These are phyloP conservation scores for Ascoidea tarda DNA, from an alignment of 805 yeast genomes.

Conservation along the genomic window DNA sequence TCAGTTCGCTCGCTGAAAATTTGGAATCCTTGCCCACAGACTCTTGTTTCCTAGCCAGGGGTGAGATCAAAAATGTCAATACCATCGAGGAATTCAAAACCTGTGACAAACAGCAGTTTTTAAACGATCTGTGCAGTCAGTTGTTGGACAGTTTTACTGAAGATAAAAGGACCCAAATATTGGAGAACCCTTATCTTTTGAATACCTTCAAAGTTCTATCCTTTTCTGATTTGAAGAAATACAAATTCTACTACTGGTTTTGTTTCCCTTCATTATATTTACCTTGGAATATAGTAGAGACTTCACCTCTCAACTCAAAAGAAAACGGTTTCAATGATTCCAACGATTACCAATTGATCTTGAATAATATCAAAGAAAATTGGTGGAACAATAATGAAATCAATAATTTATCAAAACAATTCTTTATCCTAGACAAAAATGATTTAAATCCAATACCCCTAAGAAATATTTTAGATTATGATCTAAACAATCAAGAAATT, in stretches of 20 bases:
- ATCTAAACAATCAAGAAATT: constrained; percentile 8
- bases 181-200: constrained; percentile 26
- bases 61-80: constrained; percentile 47
- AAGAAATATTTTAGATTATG: constrained; percentile 11
- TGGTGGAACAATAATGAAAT: constrained; percentile 6
- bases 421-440: constrained; percentile 17
- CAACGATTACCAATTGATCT: constrained; percentile 2
- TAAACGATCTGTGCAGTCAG: constrained; percentile 18
- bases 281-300: constrained; percentile 25
- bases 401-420: constrained; percentile 11
- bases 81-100: constrained; percentile 76
- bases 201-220: constrained; percentile 38
- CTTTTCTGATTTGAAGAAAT: constrained; percentile 83
- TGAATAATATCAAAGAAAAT: constrained; percentile 9
- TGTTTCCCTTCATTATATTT: constrained; percentile 56
- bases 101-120: constrained; percentile 44
- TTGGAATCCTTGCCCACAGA: constrained; percentile 8
- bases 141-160: constrained; percentile 20
- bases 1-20: constrained; percentile 11
- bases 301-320: constrained; percentile 6
- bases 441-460: constrained; percentile 9
- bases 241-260: constrained; percentile 82
- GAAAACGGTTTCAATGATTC: background rate
- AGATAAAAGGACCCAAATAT: constrained; percentile 17
- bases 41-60: constrained; percentile 19